phyloP scores from a whole-genome alignment of 495 filamentous ascomycete species.

The Chaetomium cochliodes region DNA sequence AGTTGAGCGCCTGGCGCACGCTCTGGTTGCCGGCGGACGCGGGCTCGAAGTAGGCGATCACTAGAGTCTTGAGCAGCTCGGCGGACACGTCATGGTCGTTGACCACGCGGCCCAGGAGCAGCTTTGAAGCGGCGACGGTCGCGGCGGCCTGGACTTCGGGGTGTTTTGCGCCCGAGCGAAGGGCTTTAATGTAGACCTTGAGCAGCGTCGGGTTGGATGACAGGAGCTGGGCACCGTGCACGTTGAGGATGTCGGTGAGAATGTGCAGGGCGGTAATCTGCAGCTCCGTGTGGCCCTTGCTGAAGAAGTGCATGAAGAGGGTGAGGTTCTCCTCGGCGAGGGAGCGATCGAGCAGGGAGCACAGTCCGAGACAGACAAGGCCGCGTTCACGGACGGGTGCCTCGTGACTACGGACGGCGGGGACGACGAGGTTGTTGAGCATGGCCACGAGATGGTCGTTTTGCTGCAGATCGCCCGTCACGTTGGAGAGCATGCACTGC shows the following conservation, averaged over 20 bases:
- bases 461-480: constrained; percentile 76
- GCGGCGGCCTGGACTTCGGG: constrained; percentile 79
- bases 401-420: constrained; percentile 89
- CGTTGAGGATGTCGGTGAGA: constrained; percentile 87
- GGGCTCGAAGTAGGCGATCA: constrained; percentile 88
- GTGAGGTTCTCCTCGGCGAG: constrained; percentile 90
- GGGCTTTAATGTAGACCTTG: constrained; percentile 74
- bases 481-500: constrained; percentile 93
- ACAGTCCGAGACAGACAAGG: constrained; percentile 83
- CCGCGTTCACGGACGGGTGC: constrained; percentile 89
- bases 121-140: constrained; percentile 76
- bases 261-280: constrained; percentile 89
- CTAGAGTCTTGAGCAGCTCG: constrained; percentile 76
- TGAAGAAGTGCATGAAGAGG: constrained; percentile 94
- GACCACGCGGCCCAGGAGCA: constrained; percentile 73
- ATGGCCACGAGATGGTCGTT: constrained; percentile 88
- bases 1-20: constrained; percentile 86
- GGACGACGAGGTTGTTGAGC: constrained; percentile 94
- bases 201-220: constrained; percentile 59
- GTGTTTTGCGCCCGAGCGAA: constrained; percentile 65
- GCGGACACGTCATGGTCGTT: constrained; percentile 54
- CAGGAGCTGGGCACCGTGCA: constrained; percentile 74
- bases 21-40: constrained; percentile 76
- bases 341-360: constrained; percentile 84
- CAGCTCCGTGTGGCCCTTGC: constrained; percentile 83